Percentiles rank a stretch among this genome's conserved stretches.
Conservation (phyloP, 441 rosid species). For the Hura crepitans region DNA sequence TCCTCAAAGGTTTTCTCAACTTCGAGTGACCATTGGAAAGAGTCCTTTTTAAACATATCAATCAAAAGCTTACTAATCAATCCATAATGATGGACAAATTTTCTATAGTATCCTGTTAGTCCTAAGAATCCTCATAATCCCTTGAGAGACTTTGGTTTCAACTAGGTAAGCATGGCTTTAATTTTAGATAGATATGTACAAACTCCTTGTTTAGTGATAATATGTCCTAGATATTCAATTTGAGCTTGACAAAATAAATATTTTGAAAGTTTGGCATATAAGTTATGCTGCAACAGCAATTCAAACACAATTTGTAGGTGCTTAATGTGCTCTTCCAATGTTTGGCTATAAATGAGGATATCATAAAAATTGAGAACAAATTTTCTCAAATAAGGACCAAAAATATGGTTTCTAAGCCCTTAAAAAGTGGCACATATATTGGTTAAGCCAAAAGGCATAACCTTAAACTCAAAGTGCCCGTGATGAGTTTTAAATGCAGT, state of each 20-base stretch:
- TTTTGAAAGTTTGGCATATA: neutral
- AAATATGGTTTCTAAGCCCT: too few species aligned
- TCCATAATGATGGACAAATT: neutral
- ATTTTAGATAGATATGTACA: neutral
- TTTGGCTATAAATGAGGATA: too few species aligned
- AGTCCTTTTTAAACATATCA: neutral
- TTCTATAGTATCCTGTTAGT: neutral
- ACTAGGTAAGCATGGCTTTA: neutral
- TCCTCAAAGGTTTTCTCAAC: neutral
- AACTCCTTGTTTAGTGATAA: neutral
- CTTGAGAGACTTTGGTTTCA: neutral
- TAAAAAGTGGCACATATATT: too few species aligned
- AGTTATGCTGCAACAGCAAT: neutral
- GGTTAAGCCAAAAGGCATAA: too few species aligned
- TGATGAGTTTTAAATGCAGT: neutral
- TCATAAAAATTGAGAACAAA: too few species aligned
- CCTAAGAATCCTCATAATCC: neutral
- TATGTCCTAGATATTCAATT: neutral
- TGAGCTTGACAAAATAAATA: too few species aligned
- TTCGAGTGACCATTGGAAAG: neutral
- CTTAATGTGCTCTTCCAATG: neutral
- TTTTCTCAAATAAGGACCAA: too few species aligned
- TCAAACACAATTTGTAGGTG: neutral
- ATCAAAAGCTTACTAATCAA: neutral
- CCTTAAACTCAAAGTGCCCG: neutral